Evolutionary conservation across 495 filamentous ascomycete genomes (phyloP).

Genomic region (Elasticomyces elasticus): DNA sequence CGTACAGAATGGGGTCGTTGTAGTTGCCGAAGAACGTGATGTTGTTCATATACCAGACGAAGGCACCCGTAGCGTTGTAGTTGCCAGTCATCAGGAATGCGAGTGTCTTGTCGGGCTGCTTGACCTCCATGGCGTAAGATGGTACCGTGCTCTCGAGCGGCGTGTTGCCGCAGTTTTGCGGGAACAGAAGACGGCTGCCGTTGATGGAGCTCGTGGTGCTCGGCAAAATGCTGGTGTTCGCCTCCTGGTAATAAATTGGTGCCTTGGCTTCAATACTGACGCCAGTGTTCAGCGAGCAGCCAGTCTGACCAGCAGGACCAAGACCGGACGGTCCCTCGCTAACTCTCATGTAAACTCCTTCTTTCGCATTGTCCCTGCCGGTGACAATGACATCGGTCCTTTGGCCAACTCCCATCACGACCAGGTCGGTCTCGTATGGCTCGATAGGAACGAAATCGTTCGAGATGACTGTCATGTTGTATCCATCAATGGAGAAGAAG

Average conservation of each 20-base stretch:
- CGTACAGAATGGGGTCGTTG: conserved; percentile 47
- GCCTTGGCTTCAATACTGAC: conserved; percentile 26
- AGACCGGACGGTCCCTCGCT: conserved; percentile 21
- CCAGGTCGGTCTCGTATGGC: conserved; percentile 29
- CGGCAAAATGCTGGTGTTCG: conserved; percentile 24
- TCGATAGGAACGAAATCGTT: conserved; percentile 36
- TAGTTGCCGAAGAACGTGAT: conserved; percentile 46
- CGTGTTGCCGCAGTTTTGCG: conserved; percentile 1
- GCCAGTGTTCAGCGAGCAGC: conserved; percentile 25
- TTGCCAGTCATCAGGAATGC: conserved; percentile 2
- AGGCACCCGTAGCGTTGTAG: conserved; percentile 1
- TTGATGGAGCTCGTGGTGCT: conserved; percentile 42
- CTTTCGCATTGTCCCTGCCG: conserved; percentile 21
- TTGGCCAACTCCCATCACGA: conserved; percentile 38
- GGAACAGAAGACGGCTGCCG: conserved; percentile 42
- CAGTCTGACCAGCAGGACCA: not conserved
- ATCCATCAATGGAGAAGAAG: conserved; percentile 37
- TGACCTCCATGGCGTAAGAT: conserved; percentile 6
- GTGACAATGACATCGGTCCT: conserved; percentile 46
- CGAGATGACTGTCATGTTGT: conserved; percentile 35
- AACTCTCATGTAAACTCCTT: conserved; percentile 28
- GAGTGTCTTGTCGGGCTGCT: conserved; percentile 3
- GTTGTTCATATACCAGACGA: conserved; percentile 38
- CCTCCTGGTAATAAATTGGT: conserved; percentile 31
- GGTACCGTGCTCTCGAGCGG: not conserved